Evolutionary conservation across 2,329 filamentous ascomycete species (phyloP), one percentile per base, ranked within the genome.

Genomic region (Fusarium papillatum): DNA sequence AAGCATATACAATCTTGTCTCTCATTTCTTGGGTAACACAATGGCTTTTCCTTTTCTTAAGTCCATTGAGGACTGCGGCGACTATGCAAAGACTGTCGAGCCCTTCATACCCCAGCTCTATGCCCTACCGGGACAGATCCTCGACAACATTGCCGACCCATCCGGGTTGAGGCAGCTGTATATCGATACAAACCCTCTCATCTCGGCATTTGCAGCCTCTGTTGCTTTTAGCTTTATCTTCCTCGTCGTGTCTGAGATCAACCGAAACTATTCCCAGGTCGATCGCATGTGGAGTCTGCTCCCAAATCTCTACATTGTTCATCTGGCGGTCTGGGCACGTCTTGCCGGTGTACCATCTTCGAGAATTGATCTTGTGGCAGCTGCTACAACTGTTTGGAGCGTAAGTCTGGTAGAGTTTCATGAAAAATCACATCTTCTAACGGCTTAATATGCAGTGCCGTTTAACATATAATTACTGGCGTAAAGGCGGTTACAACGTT

Each of bases 381-480:
- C 92, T 2, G 92, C 95, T 78, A 94, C 92, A 63, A 84, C 90
- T 1, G 78, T 96, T 11, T 99, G 97, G 97, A 95, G 94, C 84
- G 94, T 95, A 86, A 84, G 93, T 63, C 34, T n/a, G 7, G 7
- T 26, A 38, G 11, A 7, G 29, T 59, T 34, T 4, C 7, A 46
- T 55, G 10, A 31, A 24, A 11, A 5, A 7, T 31, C 81, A 4
- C 29, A 7, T 38, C 50, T 43, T 63, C 69, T 77, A 34, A 73
- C 68, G 11, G 50, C 24, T 19, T 10, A n/a, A 60, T n/a, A 13
- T 66, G 29, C 71, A 95, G 94, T 82, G 86, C 69, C 94, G 97
- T 14, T 87, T 99, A 84, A 98, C 96, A 4, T 98, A 91, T 88
- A 99, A 99, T 85, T 99, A 98, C 86, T 98, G 94, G 93, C 93